phyloP scores from a whole-genome alignment of 179 eudicot genomes.

The Corrigiola litoralis region DNA sequence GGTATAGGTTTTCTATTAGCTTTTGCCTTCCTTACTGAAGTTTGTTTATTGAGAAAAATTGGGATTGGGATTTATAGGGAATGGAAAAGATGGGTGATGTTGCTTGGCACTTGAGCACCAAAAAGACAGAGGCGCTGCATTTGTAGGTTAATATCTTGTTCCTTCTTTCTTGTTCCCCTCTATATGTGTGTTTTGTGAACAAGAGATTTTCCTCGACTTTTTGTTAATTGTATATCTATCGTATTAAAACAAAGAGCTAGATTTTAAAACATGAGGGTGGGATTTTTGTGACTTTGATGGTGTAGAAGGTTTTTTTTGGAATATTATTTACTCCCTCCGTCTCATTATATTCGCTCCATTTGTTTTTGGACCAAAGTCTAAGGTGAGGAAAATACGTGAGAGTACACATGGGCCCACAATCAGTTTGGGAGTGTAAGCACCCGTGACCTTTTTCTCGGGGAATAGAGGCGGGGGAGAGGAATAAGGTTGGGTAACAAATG shows the following conservation, averaged over 20 bases:
- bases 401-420: too few species aligned
- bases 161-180: constrained; percentile 12
- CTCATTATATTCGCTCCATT: too few species aligned
- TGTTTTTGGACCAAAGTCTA: too few species aligned
- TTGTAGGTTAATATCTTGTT: constrained; percentile 38
- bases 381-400: too few species aligned
- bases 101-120: constrained; percentile 38
- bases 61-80: constrained; percentile 63
- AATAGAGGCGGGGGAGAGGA: too few species aligned
- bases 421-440: too few species aligned
- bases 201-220: neutral
- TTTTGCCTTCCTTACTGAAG: neutral
- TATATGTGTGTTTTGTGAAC: neutral
- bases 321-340: too few species aligned
- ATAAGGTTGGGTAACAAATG: too few species aligned
- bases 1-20: neutral
- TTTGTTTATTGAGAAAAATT: constrained; percentile 35
- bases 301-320: too few species aligned
- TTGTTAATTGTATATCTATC: neutral
- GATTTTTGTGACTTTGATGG: too few species aligned
- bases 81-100: constrained; percentile 79
- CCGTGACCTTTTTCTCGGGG: too few species aligned
- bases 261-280: neutral
- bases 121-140: constrained; percentile 32
- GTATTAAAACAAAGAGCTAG: too few species aligned